phyloP scores from a whole-genome alignment of 257 asterid species.

The Lycium barbarum region DNA sequence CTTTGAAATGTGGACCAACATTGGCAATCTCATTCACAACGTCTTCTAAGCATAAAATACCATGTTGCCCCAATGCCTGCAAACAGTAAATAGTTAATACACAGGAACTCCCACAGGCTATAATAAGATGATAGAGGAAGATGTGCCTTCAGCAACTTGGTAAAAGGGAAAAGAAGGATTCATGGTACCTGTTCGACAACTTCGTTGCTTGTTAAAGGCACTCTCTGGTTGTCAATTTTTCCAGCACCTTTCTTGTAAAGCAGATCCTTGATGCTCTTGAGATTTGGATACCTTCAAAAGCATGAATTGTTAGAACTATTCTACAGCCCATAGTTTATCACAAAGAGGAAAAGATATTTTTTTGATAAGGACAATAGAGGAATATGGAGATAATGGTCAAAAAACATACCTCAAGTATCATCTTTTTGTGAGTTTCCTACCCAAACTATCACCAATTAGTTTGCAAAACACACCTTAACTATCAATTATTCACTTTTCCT shows the following conservation, averaged over 20 bases:
- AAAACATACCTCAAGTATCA: too few species aligned
- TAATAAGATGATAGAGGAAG: neutral
- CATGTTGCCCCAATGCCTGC: conserved; percentile 76
- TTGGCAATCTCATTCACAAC: conserved; percentile 72
- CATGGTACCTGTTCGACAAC: conserved; percentile 74
- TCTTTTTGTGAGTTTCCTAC: too few species aligned
- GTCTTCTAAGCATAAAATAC: conserved; percentile 85
- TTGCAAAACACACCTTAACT: too few species aligned
- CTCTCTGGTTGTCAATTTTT: conserved; percentile 61
- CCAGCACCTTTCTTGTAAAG: conserved; percentile 89
- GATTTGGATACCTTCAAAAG: conserved; percentile 71
- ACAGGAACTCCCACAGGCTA: conserved; percentile 1
- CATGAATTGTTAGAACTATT: conserved; percentile 8
- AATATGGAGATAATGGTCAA: neutral
- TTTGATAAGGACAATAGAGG: neutral
- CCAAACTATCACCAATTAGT: too few species aligned
- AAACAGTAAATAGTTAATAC: conserved; percentile 8
- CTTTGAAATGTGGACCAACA: conserved; percentile 72
- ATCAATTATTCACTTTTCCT: too few species aligned
- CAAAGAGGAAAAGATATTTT: neutral
- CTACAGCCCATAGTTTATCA: neutral
- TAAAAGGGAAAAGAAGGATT: neutral
- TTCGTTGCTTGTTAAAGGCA: conserved; percentile 85
- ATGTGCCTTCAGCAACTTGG: neutral
- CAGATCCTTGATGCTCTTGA: conserved; percentile 87